Conservation (phyloP, 495 filamentous ascomycete genomes). For the Penicillium turbatum region DNA sequence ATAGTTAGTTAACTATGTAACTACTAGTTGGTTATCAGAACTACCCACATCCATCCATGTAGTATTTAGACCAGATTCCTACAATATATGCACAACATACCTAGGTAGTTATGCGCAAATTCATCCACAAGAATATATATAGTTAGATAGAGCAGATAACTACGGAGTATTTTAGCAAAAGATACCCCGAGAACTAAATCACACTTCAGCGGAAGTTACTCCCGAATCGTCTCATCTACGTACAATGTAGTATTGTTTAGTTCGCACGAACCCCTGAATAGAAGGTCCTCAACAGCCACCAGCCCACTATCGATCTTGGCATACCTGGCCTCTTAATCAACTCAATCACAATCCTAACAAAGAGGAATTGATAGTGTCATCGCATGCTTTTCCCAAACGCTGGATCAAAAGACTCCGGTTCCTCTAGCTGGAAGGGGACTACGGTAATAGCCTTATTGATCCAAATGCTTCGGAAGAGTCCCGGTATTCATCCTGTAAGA, state of each 20-base stretch:
- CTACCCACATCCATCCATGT: no score
- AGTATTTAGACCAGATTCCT: no score
- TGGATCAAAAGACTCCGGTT: constrained; percentile 3
- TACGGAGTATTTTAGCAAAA: no score
- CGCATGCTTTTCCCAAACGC: not conserved
- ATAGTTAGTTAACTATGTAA: no score
- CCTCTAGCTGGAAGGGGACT: constrained; percentile 3
- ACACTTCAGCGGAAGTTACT: not conserved
- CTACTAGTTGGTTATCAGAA: no score
- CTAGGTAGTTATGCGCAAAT: no score
- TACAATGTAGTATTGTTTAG: not conserved
- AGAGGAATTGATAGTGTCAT: not conserved
- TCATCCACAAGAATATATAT: no score
- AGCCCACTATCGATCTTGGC: not conserved
- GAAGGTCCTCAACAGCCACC: not conserved
- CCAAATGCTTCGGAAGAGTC: not conserved
- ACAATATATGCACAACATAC: no score
- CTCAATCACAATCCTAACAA: not conserved
- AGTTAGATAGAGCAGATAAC: no score
- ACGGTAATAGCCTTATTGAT: constrained; percentile 1
- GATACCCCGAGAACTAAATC: no score
- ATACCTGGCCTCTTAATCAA: not conserved
- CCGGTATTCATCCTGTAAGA: not conserved
- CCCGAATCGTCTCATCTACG: not conserved
- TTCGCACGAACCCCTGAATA: not conserved